Evolutionary conservation across 2,329 filamentous ascomycete species (phyloP), one percentile per base, ranked within the genome.

Genomic region (Paecilomyces sp.): DNA sequence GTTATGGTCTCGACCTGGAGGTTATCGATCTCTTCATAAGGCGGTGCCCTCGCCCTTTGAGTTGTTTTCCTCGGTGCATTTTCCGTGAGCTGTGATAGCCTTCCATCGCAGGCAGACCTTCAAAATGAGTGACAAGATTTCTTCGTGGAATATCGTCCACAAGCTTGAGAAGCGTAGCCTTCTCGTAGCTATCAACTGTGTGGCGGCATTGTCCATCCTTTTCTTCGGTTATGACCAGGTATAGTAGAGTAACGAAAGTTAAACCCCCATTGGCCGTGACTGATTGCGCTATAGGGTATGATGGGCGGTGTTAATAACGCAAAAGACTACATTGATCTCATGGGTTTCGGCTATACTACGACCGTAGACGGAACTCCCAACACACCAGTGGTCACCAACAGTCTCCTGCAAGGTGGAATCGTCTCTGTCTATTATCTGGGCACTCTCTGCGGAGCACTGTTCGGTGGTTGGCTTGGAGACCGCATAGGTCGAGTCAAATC

Each of bases 301-400:
- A 81, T 82, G 79, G 83, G 83, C 18, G 87, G 87, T 59, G 86
- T 89, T 12, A 89, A 89, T 72, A 86, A 83, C 54, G 80, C 85
- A 47, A 81, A 81, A 56, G 74, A 88, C 69, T 90, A 89, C 67
- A 83, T 86, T 56, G 77, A 83, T 41, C 74, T 83, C 9, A 89
- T 90, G 85, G 80, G 80, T 7, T 85, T 88, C 62, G 87, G 87
- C 5, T 80, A 88, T 64, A 80, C 82, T 18, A 78, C 83, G 61
- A 74, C 77, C 13, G 74, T 76, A 11, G 70, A 77, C 24, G 74
- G 76, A 24, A 66, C 71, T 1, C 60, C 67, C 9, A 65, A 70
- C 33, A 80, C 79, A 0, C 80, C 85, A 0, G 80, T 86, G 2
- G 77, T 88, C 11, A 85, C 82, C 1, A 73, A 87, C 66, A 83